Evolutionary conservation across 306 rosid species (phyloP), one percentile per base, ranked within the genome.

Genomic region (Sesbania bispinosa): DNA sequence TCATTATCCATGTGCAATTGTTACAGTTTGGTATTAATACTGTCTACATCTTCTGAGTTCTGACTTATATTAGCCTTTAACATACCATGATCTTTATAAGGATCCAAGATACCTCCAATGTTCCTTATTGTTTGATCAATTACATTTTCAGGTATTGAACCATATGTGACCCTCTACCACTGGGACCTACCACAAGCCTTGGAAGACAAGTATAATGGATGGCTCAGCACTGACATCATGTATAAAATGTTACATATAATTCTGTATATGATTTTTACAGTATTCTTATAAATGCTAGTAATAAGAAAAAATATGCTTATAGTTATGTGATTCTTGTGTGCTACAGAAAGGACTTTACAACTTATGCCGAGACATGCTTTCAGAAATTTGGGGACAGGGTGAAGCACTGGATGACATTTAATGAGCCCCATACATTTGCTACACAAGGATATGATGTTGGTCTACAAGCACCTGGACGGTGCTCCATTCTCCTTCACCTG

Each of bases 121-220:
- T 24, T 69, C 74, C 59, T 67, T 29, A 57, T 68, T 57, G 29
- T 51, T 24, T 74, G 75, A 53, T 54, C 46, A 29, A 15, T 75
- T 30, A 57, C 24, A 46, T 69, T 35, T 67, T 52, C 46, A 93
- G 97, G 95, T 62, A 84, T 95, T 55, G 86, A 88, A 79, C 99
- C 97, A 0, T 95, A 95, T 54, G 96, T 91, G 64, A 95, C 99
- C 59, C 77, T 95, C 29, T 95, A 89, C 62, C 99, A 95, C 30
- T 95, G 97, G 99, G 99, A 95, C 78, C 85, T 91, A 61, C 99
- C 99, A 36, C 97, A 91, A 84, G 89, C 90, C 16, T 77, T 91
- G 74, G 96, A 85, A 61, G 92, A 95, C 90, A 86, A 53, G 82
- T 95, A 95, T 72, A 78, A 32, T 0, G 99, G 97, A 58, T 95